Evolutionary conservation across 1,284 basidiomycete genomes (phyloP).

Genomic region (Ustilago xerochloae): DNA sequence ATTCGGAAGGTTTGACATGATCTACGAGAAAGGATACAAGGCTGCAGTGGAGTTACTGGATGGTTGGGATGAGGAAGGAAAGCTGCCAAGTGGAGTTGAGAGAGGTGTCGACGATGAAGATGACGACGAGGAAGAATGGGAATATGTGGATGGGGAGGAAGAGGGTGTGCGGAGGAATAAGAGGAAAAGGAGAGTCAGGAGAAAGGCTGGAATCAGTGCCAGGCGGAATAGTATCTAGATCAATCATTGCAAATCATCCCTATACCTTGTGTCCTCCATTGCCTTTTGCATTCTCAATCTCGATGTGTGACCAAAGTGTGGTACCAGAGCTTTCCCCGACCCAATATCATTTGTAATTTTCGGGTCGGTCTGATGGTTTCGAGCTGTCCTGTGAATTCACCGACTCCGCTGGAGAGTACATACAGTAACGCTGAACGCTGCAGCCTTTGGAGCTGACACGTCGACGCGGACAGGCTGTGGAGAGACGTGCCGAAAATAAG

Average conservation of each 20-base stretch:
- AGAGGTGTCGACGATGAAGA: constrained; percentile 26
- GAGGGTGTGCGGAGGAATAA: constrained; percentile 50
- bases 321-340: too few species aligned
- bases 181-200: too few species aligned
- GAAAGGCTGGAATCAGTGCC: too few species aligned
- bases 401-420: too few species aligned
- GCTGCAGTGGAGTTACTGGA: constrained; percentile 80
- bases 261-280: not conserved
- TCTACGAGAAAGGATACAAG: constrained; percentile 83
- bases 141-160: constrained; percentile 11
- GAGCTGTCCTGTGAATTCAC: too few species aligned
- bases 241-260: too few species aligned
- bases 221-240: constrained; percentile 52
- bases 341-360: too few species aligned
- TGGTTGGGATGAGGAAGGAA: constrained; percentile 83
- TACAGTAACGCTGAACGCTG: too few species aligned
- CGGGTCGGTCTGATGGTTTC: too few species aligned
- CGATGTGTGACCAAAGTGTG: too few species aligned
- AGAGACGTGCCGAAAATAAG: constrained; percentile 1
- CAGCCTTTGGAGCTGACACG: constrained; percentile 1
- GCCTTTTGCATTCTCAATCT: not conserved
- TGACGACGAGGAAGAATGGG: constrained; percentile 7
- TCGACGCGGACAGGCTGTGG: not conserved
- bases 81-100: constrained; percentile 78
- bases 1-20: constrained; percentile 71